Evolutionary conservation across 371 early-diverging fungal genomes (phyloP).

Genomic region (Mortierella sp.): DNA sequence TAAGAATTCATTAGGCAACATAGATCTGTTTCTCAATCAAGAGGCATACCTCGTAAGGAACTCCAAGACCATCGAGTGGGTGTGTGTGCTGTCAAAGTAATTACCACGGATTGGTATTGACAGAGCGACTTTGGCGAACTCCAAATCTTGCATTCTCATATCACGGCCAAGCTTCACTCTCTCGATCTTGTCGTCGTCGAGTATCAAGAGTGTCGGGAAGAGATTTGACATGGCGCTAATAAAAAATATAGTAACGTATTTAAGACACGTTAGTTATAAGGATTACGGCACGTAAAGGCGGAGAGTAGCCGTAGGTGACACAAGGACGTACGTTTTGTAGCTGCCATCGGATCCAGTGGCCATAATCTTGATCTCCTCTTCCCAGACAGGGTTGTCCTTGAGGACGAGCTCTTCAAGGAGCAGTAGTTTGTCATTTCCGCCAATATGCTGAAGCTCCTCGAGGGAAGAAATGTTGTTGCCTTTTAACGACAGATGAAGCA

Average conservation of each 20-base stretch:
- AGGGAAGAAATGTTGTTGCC: conserved; percentile 28
- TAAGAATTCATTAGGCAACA: neutral
- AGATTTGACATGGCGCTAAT: conserved; percentile 26
- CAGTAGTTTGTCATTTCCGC: conserved; percentile 27
- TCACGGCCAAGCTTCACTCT: conserved; percentile 43
- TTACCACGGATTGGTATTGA: conserved; percentile 37
- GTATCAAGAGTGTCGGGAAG: conserved; percentile 26
- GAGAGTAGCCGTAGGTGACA: neutral
- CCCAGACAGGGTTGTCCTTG: conserved; percentile 41
- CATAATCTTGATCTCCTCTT: conserved; percentile 20
- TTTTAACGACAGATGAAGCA: conserved; percentile 37
- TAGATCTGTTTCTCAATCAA: neutral
- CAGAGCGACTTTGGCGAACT: neutral
- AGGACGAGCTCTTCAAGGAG: conserved; percentile 40
- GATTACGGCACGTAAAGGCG: neutral
- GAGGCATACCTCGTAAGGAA: conserved; percentile 36
- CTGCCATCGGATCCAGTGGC: conserved; percentile 29
- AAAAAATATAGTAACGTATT: neutral
- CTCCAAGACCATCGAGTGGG: conserved; percentile 31
- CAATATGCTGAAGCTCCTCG: conserved; percentile 34
- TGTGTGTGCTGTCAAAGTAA: conserved; percentile 35
- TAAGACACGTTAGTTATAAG: neutral
- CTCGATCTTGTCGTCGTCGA: conserved; percentile 32
- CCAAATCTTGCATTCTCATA: neutral
- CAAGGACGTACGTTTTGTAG: conserved; percentile 35